These are phyloP conservation scores for Xylariaceae sp. DNA, from an alignment of 2,329 filamentous ascomycete species.

Conservation along the genomic window DNA sequence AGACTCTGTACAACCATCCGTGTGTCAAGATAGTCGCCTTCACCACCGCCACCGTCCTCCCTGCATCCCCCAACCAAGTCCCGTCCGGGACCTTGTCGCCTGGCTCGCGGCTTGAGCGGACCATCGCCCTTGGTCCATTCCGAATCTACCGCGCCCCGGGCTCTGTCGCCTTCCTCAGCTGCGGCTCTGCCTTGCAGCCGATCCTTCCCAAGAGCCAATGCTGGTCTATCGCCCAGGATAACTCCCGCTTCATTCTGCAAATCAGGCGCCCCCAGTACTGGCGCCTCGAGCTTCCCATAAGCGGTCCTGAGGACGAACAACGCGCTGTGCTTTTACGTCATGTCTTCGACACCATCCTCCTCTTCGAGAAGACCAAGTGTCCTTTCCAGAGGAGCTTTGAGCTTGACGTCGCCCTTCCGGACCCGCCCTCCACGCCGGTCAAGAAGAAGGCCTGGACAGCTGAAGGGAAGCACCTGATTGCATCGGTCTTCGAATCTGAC, in stretches of 20 bases:
- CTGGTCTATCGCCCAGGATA: conserved; percentile 84
- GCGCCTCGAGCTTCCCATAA: conserved; percentile 77
- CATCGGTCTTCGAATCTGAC: conserved; percentile 34
- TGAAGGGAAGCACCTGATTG: conserved; percentile 37
- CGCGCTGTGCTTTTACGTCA: conserved; percentile 64
- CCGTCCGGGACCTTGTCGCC: conserved; percentile 27
- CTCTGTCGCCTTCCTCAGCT: conserved; percentile 83
- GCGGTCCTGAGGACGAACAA: conserved; percentile 57
- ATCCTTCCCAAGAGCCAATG: conserved; percentile 88
- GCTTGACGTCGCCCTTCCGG: conserved; percentile 69
- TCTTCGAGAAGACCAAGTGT: conserved; percentile 84
- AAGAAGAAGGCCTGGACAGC: conserved; percentile 68
- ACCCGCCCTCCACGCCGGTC: conserved; percentile 60
- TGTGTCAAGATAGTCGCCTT: conserved; percentile 65
- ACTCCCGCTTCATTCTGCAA: conserved; percentile 78
- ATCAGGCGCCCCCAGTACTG: conserved; percentile 82
- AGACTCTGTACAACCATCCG: conserved; percentile 71
- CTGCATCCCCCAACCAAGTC: conserved; percentile 28
- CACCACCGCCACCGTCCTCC: conserved; percentile 28
- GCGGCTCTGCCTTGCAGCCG: conserved; percentile 76
- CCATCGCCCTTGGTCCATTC: conserved; percentile 73
- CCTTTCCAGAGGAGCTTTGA: conserved; percentile 78
- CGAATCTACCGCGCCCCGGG: conserved; percentile 83
- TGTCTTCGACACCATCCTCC: conserved; percentile 68
- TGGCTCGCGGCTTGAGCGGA: conserved; percentile 39